A percentile compares a stretch with the other conserved stretches of the same genome.
Conservation (phyloP, 148 eudicot genomes). For the Cornus florida region DNA sequence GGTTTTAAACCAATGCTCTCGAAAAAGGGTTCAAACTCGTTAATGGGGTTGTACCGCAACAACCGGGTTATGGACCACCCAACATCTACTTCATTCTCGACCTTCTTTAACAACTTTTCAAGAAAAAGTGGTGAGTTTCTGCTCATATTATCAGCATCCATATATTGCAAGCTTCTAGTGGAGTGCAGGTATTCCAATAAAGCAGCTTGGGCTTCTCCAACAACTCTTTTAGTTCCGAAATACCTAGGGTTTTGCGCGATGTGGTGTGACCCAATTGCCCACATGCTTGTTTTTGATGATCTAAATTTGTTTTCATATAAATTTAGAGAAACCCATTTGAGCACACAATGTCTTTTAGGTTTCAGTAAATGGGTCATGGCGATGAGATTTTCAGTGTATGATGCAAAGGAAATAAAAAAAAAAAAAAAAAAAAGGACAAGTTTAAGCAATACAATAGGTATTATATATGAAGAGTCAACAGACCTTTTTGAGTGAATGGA, state of each 20-base stretch:
- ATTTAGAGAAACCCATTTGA: constrained; percentile 39
- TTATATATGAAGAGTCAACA: too few species aligned
- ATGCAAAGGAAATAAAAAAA: neutral
- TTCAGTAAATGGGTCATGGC: constrained; percentile 43
- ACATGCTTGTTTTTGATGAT: constrained; percentile 25
- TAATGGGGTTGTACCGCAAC: constrained; percentile 66
- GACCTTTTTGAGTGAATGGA: too few species aligned
- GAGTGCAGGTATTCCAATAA: constrained; percentile 64
- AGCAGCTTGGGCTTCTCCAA: constrained; percentile 66
- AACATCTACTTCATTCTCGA: constrained; percentile 28
- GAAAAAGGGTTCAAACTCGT: constrained; percentile 80
- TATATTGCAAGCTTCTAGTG: constrained; percentile 55
- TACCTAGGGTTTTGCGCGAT: too few species aligned
- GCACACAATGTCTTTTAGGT: constrained; percentile 23
- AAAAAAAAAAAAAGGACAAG: neutral
- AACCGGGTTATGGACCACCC: constrained; percentile 39
- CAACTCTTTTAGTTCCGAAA: too few species aligned
- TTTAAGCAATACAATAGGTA: neutral
- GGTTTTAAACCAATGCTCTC: constrained; percentile 81
- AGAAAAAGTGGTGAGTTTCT: constrained; percentile 56
- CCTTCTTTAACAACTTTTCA: constrained; percentile 36
- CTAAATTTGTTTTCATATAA: constrained; percentile 11
- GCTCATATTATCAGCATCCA: constrained; percentile 67
- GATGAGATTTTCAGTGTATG: neutral
- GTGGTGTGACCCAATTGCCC: constrained; percentile 23